Evolutionary conservation across 2,329 filamentous ascomycete genomes (phyloP).

Genomic region (Pestalotiopsis sp.): DNA sequence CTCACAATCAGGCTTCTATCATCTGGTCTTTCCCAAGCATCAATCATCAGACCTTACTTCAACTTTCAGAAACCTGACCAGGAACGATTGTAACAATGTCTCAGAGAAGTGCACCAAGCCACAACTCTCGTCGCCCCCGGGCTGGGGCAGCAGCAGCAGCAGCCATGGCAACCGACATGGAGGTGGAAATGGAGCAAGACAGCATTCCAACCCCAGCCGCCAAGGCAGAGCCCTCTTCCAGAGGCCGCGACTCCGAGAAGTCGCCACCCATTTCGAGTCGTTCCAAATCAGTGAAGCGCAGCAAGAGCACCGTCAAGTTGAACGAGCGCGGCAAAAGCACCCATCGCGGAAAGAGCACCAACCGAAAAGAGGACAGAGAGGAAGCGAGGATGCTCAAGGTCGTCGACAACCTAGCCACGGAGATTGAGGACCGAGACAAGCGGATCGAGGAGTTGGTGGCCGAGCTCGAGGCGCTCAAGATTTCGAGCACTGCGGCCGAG

Average conservation of each 20-base stretch:
- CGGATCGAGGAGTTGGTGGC: background rate
- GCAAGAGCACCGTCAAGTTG: background rate
- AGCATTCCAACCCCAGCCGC: background rate
- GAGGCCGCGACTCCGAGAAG: background rate
- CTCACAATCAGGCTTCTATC: background rate
- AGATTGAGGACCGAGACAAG: background rate
- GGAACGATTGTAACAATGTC: background rate
- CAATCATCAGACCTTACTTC: background rate
- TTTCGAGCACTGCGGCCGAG: background rate
- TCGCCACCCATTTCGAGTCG: background rate
- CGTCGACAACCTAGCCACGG: background rate
- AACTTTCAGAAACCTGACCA: background rate
- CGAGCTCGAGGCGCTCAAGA: background rate
- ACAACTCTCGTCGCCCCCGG: background rate
- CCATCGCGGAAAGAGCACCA: background rate
- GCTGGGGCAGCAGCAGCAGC: background rate
- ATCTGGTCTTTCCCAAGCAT: background rate
- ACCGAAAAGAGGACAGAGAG: background rate
- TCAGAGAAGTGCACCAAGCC: background rate
- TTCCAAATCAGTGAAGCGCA: background rate
- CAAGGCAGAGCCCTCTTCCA: background rate
- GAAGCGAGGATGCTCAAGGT: background rate
- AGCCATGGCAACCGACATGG: background rate
- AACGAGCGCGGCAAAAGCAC: background rate
- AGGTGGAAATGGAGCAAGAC: background rate